A percentile compares a stretch with the other conserved stretches of the same genome.
phyloP scores from a whole-genome alignment of 2,329 filamentous ascomycete genomes.

The Pseudogymnoascus destructans region DNA sequence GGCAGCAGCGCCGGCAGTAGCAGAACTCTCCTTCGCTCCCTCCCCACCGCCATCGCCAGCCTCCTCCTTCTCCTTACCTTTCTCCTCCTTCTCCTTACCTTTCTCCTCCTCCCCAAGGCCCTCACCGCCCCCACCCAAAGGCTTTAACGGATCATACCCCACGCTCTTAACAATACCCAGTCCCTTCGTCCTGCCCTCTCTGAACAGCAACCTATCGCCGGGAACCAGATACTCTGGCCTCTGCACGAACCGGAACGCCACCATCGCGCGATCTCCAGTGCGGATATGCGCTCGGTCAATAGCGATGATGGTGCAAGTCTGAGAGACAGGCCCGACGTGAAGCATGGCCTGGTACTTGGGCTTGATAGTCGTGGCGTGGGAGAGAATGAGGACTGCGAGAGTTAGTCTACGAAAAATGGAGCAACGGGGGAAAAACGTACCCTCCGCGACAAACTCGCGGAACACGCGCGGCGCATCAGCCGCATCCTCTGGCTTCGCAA shows the following conservation, averaged over 20 bases:
- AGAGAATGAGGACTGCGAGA: conserved; percentile 67
- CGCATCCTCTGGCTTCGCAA: conserved; percentile 57
- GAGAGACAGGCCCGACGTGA: conserved; percentile 85
- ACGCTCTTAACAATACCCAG: conserved; percentile 86
- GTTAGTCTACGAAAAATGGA: not conserved
- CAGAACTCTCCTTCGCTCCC: not conserved
- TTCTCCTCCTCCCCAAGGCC: conserved; percentile 6
- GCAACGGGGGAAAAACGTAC: conserved; percentile 29
- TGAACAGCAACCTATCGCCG: conserved; percentile 81
- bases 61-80: not conserved
- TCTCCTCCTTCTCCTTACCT: not conserved
- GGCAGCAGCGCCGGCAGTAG: not conserved
- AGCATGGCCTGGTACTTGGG: conserved; percentile 97
- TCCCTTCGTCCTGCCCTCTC: conserved; percentile 89
- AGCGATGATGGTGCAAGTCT: conserved; percentile 95
- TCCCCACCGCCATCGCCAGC: conserved; percentile 6
- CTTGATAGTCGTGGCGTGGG: conserved; percentile 93
- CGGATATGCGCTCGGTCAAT: conserved; percentile 93
- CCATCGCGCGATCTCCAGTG: conserved; percentile 83
- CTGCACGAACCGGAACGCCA: conserved; percentile 91
- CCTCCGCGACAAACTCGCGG: conserved; percentile 66
- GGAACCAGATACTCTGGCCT: conserved; percentile 82
- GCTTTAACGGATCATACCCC: conserved; percentile 62
- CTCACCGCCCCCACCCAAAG: conserved; percentile 27
- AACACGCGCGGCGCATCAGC: conserved; percentile 57